Evolutionary conservation across 2,329 filamentous ascomycete genomes (phyloP), one percentile per base, ranked within the genome.

Genomic region (Septoria linicola): DNA sequence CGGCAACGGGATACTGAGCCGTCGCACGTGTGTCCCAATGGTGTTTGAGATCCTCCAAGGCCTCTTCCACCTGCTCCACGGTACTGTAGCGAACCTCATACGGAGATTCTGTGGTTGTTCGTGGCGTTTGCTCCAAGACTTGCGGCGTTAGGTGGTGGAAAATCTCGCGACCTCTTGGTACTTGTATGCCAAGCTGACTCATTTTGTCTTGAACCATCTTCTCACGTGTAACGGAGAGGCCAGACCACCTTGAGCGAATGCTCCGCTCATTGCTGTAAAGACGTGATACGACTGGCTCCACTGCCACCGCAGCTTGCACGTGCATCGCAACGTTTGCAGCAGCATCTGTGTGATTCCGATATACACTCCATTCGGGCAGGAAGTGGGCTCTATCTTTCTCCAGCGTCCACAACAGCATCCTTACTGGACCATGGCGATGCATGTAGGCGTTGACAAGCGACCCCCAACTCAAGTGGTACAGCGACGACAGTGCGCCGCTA

Each of bases 391-490:
- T 82, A 49, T 89, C 85, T 0, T 79, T 73, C 36, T 84, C 74
- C 1, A 80, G 77, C 3, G 84, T 63, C 84, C 90, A 91, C 32
- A 91, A 66, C 1, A 97, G 76, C 75, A 92, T 85, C 41, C 90
- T 83, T 2, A 95, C 84, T 14, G 84, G 79, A 2, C 92, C 92
- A 65, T 89, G 91, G 21, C 76, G 75, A 61, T 96, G 86, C 60
- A 95, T 71, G 34, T 57, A 54, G 44, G 54, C 36, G 23, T 68
- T 68, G 1, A 39, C 77, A 43, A 76, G 77, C 0, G 79, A 40
- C 3, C 72, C 75, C 54, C 76, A 78, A 4, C 78, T 73, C 4
- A 91, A 70, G 61, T 91, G 89, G 14, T 82, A 82, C 19, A 84
- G 77, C 14, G 92, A 35, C 23, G 65, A 17, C 32, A 47, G 19